Percentiles rank a stretch among this genome's conserved stretches.
phyloP scores from a whole-genome alignment of 306 rosid genomes.

The Lithocarpus polystachyus region DNA sequence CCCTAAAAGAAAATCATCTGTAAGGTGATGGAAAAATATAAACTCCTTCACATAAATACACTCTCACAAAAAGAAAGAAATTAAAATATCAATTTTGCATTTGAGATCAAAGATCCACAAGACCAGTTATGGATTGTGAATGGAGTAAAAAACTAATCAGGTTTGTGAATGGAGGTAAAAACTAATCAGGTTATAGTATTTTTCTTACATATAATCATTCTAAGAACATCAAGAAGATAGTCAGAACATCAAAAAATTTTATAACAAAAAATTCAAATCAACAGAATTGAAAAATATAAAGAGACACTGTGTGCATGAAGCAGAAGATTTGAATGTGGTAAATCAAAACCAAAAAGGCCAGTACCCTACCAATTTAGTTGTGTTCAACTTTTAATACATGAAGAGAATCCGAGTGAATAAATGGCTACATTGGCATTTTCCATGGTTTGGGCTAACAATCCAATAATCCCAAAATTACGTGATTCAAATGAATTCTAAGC shows the following conservation, averaged over 20 bases:
- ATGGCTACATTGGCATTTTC: not conserved
- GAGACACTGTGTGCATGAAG: not conserved
- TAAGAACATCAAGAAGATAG: too few relatives aligned
- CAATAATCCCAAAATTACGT: not conserved
- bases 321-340: not conserved
- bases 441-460: not conserved
- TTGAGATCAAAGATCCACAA: not conserved
- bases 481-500: not conserved
- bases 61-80: not conserved
- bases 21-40: slow-evolving; percentile 12
- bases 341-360: not conserved
- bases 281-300: not conserved
- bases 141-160: not conserved
- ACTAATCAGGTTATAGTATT: not conserved
- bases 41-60: not conserved
- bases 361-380: not conserved
- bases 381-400: not conserved
- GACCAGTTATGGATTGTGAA: not conserved
- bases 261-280: not conserved
- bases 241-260: too few relatives aligned
- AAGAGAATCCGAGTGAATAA: not conserved
- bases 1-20: slow-evolving; percentile 61
- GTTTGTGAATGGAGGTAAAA: not conserved
- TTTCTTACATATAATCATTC: not conserved
- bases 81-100: not conserved